A percentile compares a stretch with the other conserved stretches of the same genome.
Evolutionary conservation across 768 basidiomycete genomes (phyloP).

Genomic region (Pisolithus orientalis): DNA sequence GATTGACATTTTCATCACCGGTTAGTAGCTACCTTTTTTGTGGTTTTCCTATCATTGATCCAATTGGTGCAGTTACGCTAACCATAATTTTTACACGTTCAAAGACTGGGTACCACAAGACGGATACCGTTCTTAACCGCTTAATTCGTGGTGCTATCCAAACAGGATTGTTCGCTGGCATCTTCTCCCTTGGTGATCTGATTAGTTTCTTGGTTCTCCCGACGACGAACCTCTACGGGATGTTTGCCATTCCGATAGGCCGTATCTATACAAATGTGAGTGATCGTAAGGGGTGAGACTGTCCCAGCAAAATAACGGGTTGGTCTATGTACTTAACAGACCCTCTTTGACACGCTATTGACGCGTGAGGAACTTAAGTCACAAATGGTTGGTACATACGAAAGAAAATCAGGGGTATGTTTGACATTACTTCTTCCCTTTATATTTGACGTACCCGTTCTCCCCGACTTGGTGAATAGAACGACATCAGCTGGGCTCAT

Average conservation of each 20-base stretch:
- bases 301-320: background rate
- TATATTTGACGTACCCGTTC: background rate
- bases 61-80: conserved; percentile 11
- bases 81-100: conserved; percentile 31
- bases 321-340: conserved; percentile 18
- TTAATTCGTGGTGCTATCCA: conserved; percentile 51
- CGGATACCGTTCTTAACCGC: conserved; percentile 47
- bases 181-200: conserved; percentile 47
- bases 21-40: conserved; percentile 17
- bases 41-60: background rate
- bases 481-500: background rate
- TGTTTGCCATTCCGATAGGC: conserved; percentile 36
- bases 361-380: conserved; percentile 32
- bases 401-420: background rate
- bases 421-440: background rate
- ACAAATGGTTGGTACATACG: conserved; percentile 8
- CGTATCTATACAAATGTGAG: conserved; percentile 44
- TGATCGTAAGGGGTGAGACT: background rate
- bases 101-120: conserved; percentile 46
- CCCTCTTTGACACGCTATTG: conserved; percentile 39
- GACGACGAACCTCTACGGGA: conserved; percentile 27
- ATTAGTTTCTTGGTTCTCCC: conserved; percentile 28
- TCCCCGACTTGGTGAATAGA: background rate
- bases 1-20: conserved; percentile 40
- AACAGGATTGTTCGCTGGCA: conserved; percentile 46